Evolutionary conservation across 768 basidiomycete genomes (phyloP).

Genomic region (Hericium alpestre): DNA sequence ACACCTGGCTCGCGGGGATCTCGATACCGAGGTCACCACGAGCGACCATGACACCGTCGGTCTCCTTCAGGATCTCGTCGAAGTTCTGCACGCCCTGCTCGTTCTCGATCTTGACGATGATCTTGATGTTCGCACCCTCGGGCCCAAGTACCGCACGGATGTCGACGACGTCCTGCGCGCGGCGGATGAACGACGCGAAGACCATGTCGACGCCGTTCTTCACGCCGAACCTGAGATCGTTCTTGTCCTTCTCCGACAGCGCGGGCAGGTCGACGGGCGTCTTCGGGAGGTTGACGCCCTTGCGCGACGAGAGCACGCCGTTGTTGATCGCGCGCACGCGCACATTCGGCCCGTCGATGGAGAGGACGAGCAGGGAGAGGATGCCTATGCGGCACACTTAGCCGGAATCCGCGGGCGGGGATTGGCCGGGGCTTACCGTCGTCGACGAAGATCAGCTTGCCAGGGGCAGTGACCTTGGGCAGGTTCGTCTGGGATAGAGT

Average conservation of each 20-base stretch:
- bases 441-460: slow-evolving; percentile 95
- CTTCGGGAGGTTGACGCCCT: slow-evolving; percentile 99
- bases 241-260: slow-evolving; percentile 96
- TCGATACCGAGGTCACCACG: slow-evolving; percentile 99
- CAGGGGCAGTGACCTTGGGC: slow-evolving; percentile 91
- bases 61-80: slow-evolving; percentile 91
- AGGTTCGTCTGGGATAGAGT: slow-evolving; percentile 57
- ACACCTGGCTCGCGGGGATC: slow-evolving; percentile 98
- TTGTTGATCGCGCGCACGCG: slow-evolving; percentile 84
- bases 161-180: slow-evolving; percentile 85
- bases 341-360: slow-evolving; percentile 73
- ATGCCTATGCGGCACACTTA: slow-evolving; percentile 40
- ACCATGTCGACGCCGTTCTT: slow-evolving; percentile 98
- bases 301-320: slow-evolving; percentile 87
- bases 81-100: slow-evolving; percentile 99
- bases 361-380: slow-evolving; percentile 83
- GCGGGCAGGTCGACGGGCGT: slow-evolving; percentile 96
- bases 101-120: slow-evolving; percentile 99
- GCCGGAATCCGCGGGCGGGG: not conserved
- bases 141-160: slow-evolving; percentile 91
- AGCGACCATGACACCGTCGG: slow-evolving; percentile 99
- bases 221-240: slow-evolving; percentile 88
- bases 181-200: slow-evolving; percentile 97
- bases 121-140: slow-evolving; percentile 92
- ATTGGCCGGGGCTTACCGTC: slow-evolving; percentile 50